These are phyloP conservation scores for Trichoderma oligosporum DNA, from an alignment of 2,329 filamentous ascomycete species.

Conservation along the genomic window DNA sequence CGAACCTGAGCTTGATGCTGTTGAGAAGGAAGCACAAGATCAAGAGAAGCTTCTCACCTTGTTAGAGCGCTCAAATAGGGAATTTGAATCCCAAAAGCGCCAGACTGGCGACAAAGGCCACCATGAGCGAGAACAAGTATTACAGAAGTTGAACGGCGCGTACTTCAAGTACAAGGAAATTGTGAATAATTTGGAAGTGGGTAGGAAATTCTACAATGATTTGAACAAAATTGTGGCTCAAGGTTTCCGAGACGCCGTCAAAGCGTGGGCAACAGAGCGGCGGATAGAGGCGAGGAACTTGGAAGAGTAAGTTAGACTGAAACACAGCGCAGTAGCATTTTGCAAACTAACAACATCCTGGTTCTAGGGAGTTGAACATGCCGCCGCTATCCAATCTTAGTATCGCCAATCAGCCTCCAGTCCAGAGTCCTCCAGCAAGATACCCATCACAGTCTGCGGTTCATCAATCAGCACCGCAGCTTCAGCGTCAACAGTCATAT, in stretches of 20 bases:
- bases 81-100: conserved; percentile 70
- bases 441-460: conserved; percentile 24
- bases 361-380: conserved; percentile 48
- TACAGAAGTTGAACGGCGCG: conserved; percentile 85
- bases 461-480: not conserved
- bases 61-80: conserved; percentile 70
- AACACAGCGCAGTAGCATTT: not conserved
- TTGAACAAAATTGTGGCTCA: conserved; percentile 77
- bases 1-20: conserved; percentile 68
- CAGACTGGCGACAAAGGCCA: conserved; percentile 60
- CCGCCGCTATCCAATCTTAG: conserved; percentile 47
- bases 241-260: conserved; percentile 73
- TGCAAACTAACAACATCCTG: conserved; percentile 16
- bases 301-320: conserved; percentile 58
- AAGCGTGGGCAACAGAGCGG: conserved; percentile 74
- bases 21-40: conserved; percentile 68
- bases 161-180: conserved; percentile 98
- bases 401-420: conserved; percentile 31
- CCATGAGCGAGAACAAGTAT: conserved; percentile 73
- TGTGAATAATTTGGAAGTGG: conserved; percentile 83
- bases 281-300: conserved; percentile 75
- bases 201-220: conserved; percentile 95
- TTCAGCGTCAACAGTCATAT: conserved; percentile 18
- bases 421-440: conserved; percentile 39
- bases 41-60: conserved; percentile 69